These are phyloP conservation scores for Venturia asperata DNA, from an alignment of 2,329 filamentous ascomycete species.

Conservation along the genomic window DNA sequence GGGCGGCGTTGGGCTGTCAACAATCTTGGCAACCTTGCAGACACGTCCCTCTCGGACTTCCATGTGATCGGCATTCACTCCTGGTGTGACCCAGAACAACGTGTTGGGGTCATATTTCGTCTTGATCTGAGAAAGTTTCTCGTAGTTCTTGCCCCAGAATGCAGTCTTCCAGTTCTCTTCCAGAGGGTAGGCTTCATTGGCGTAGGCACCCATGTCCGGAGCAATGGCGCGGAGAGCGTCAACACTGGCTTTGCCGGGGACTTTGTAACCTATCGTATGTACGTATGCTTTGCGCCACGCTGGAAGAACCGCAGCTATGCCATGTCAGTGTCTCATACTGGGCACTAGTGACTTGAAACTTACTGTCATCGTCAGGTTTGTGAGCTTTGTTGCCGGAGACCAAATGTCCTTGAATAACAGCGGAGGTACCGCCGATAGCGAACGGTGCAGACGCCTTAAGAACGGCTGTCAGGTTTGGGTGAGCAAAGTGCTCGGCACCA, in stretches of 20 bases:
- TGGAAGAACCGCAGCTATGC: conserved; percentile 9
- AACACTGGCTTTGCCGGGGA: background rate
- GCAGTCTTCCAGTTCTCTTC: conserved; percentile 19
- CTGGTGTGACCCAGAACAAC: conserved; percentile 36
- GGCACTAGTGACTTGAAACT: background rate
- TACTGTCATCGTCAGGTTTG: conserved; percentile 16
- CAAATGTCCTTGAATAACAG: conserved; percentile 14
- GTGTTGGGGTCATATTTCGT: conserved; percentile 29
- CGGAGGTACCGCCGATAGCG: background rate
- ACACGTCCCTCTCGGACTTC: conserved; percentile 14
- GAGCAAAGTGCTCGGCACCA: conserved; percentile 3
- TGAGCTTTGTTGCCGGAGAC: conserved; percentile 11
- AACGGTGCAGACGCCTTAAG: conserved; percentile 12
- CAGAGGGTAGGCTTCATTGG: conserved; percentile 18
- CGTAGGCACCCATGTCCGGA: conserved; percentile 17
- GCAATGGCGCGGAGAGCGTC: conserved; percentile 14
- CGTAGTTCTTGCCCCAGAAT: conserved; percentile 20
- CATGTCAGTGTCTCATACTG: background rate
- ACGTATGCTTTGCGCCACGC: conserved; percentile 17
- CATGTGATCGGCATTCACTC: conserved; percentile 19
- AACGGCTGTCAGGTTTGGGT: conserved; percentile 12
- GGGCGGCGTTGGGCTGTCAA: background rate
- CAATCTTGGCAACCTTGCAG: conserved; percentile 14
- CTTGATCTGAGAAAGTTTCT: conserved; percentile 18
- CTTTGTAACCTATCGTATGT: background rate